Base-by-base conservation (phyloP, 495 filamentous ascomycete genomes). In the Parathielavia hyrcaniae region DNA sequence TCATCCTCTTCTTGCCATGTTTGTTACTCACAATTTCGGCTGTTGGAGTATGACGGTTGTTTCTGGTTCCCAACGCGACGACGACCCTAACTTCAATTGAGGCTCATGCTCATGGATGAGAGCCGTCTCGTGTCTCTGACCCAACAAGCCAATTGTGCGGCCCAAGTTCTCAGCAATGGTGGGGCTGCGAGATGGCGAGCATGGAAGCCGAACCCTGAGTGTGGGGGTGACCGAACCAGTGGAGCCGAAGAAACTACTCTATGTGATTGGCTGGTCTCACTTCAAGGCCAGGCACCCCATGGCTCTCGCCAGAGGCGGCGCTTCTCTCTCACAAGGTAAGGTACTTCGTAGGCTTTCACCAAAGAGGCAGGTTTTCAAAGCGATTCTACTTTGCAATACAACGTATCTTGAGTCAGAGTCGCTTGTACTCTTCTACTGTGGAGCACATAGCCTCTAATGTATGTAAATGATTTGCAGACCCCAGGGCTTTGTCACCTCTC, bases 61-160 rank as follows among this genome's bases (percentile, higher is more conserved):
- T 30, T 30, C 6, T 30, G 26, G 26, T 30, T 30, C 26, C n/a
- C n/a, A n/a, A n/a, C n/a, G n/a, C n/a, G n/a, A n/a, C n/a, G n/a
- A 30, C 3, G 26, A 6, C 2, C 26, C 26, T 30, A 6, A 6
- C 26, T 30, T 6, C 47, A 35, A 49, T 49, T 35, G 26, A 35
- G 34, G 23, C 1, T 6, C 14, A n/a, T 4, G 6, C 13, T 20
- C 13, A 52, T 13, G 11, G 6, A 22, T 30, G 20, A 44, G 11
- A 11, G 45, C 6, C 11, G 4, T n/a, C 11, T 32, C 9, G 32
- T 14, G 32, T 49, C 14, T 26, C 32, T 11, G 34, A 47, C 46
- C 26, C 30, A 14, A 55, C 40, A 46, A 46, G 17, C n/a, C 30
- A 17, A 19, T 55, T 55, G 52, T 55, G 52, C 52, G 40, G 9